Evolutionary conservation across 176 grass and related monocot genomes (phyloP).

Genomic region (Aechmea fasciata): DNA sequence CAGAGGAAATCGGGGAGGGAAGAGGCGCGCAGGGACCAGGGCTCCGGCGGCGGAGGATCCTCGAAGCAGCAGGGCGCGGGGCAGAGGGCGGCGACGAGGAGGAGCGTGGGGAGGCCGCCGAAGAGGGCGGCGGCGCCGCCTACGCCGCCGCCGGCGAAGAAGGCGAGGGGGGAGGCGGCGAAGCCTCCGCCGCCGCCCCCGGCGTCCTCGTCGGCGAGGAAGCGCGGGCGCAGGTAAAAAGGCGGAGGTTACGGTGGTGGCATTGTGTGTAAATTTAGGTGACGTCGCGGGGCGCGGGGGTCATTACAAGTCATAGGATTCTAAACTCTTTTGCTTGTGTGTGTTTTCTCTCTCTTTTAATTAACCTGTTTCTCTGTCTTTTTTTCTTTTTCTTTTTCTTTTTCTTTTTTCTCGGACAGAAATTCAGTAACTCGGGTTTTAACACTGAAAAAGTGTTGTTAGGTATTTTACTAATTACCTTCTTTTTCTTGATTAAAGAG

Average conservation of each 20-base stretch:
- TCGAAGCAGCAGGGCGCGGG: slow-evolving; percentile 19
- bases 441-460: too few relatives aligned
- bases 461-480: too few relatives aligned
- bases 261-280: slow-evolving; percentile 28
- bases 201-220: slow-evolving; percentile 19
- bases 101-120: slow-evolving; percentile 51
- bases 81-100: slow-evolving; percentile 22
- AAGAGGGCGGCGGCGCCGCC: slow-evolving; percentile 35
- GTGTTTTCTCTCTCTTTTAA: too few relatives aligned
- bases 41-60: slow-evolving; percentile 20
- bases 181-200: not conserved
- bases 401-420: too few relatives aligned
- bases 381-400: too few relatives aligned
- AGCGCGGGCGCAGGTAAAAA: slow-evolving; percentile 32
- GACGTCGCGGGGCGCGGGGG: too few relatives aligned
- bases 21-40: slow-evolving; percentile 33
- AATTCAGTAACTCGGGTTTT: too few relatives aligned
- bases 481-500: too few relatives aligned
- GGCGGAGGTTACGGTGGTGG: slow-evolving; percentile 1
- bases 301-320: too few relatives aligned
- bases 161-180: slow-evolving; percentile 38
- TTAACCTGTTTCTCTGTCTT: too few relatives aligned
- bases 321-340: too few relatives aligned
- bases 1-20: slow-evolving; percentile 45
- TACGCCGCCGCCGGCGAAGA: slow-evolving; percentile 43